These are phyloP conservation scores for Candida sphagnicola DNA, from an alignment of 805 yeast species.

Conservation along the genomic window DNA sequence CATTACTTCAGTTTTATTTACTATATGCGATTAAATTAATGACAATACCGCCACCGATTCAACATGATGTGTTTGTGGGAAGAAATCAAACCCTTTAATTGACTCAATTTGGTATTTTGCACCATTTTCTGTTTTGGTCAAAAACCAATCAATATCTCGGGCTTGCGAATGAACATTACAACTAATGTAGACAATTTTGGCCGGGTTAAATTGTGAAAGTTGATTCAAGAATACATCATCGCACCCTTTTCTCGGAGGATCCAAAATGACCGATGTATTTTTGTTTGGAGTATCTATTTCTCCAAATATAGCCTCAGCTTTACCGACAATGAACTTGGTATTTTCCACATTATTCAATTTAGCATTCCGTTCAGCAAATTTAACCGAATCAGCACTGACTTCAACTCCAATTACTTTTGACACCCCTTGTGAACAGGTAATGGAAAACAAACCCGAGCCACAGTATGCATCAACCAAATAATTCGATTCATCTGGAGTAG, in stretches of 20 bases:
- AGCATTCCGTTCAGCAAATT: conserved; percentile 83
- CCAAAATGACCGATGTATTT: conserved; percentile 84
- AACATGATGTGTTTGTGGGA: conserved; percentile 92
- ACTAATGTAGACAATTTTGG: conserved; percentile 86
- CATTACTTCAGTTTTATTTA: not conserved
- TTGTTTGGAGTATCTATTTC: conserved; percentile 71
- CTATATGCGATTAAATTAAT: conserved; percentile 6
- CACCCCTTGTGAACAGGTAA: conserved; percentile 80
- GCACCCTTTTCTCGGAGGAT: conserved; percentile 97
- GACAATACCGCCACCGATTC: conserved; percentile 78
- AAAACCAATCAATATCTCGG: conserved; percentile 81
- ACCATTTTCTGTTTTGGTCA: conserved; percentile 63
- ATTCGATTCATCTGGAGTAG: conserved; percentile 30
- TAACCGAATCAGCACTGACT: conserved; percentile 85
- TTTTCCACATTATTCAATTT: conserved; percentile 68
- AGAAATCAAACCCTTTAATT: conserved; percentile 92
- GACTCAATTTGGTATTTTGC: conserved; percentile 67
- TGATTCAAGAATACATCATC: conserved; percentile 85
- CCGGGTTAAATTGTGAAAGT: conserved; percentile 77
- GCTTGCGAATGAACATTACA: conserved; percentile 99
- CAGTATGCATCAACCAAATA: conserved; percentile 92
- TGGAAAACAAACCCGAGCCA: conserved; percentile 91
- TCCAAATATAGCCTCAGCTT: conserved; percentile 85
- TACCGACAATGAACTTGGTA: conserved; percentile 83
- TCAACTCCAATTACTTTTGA: conserved; percentile 89